Percentiles rank a stretch among this genome's conserved stretches.
These are phyloP conservation scores for Emericellopsis cladophorae DNA, from an alignment of 2,329 filamentous ascomycete species.

Conservation along the genomic window DNA sequence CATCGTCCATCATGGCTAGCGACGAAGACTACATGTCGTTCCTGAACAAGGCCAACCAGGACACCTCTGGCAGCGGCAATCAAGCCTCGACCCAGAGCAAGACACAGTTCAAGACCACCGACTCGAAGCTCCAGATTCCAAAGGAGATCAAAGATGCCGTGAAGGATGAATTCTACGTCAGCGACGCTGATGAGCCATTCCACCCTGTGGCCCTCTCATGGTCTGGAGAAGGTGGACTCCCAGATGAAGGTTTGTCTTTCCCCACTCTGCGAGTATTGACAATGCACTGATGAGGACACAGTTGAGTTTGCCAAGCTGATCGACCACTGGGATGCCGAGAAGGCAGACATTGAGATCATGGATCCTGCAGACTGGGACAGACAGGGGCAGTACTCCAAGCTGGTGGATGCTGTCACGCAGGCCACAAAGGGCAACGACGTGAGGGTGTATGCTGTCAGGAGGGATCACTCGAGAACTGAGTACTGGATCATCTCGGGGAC, in stretches of 20 bases:
- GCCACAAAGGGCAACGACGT: conserved; percentile 53
- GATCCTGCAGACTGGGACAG: conserved; percentile 63
- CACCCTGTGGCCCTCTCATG: conserved; percentile 60
- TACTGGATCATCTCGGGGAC: conserved; percentile 67
- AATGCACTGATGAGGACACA: conserved; percentile 15
- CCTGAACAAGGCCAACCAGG: conserved; percentile 74
- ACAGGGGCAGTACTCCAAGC: conserved; percentile 52
- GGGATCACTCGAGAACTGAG: conserved; percentile 52
- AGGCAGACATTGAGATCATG: conserved; percentile 50
- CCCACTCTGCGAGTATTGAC: conserved; percentile 3
- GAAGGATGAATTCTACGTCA: conserved; percentile 54
- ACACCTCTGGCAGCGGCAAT: conserved; percentile 42
- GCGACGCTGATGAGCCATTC: conserved; percentile 80
- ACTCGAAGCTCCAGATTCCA: conserved; percentile 47
- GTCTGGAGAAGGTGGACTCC: conserved; percentile 35
- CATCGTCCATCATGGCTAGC: conserved; percentile 43
- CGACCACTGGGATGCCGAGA: conserved; percentile 36
- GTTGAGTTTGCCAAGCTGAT: conserved; percentile 61
- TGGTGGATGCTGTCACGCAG: conserved; percentile 57
- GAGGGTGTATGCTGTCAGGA: conserved; percentile 59
- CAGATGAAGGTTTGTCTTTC: conserved; percentile 43
- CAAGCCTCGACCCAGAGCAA: conserved; percentile 8
- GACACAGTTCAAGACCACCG: conserved; percentile 35
- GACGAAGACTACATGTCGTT: conserved; percentile 80
- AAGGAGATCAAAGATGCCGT: conserved; percentile 34